These are phyloP conservation scores for Cercophora sp. DNA, from an alignment of 495 filamentous ascomycete genomes.

Conservation along the genomic window DNA sequence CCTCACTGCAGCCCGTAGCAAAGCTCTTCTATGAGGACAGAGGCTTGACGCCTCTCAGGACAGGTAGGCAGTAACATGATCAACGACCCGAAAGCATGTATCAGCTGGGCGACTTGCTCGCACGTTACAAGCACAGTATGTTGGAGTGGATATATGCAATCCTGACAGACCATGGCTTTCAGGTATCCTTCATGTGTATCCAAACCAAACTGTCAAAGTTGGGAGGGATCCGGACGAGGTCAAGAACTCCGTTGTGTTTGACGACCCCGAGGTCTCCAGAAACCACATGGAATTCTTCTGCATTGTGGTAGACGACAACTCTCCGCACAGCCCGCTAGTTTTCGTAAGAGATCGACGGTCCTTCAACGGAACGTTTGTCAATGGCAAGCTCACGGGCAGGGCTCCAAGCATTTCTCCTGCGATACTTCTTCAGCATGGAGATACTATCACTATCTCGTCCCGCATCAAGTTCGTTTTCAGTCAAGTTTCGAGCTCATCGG, in stretches of 20 bases:
- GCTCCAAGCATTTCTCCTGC: conserved; percentile 24
- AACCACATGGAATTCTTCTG: conserved; percentile 61
- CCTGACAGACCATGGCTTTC: neutral
- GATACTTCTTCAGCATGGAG: conserved; percentile 53
- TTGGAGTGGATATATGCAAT: too few relatives aligned
- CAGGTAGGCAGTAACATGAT: too few relatives aligned
- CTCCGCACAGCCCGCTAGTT: conserved; percentile 44
- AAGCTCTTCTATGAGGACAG: conserved; percentile 14
- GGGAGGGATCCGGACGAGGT: conserved; percentile 30
- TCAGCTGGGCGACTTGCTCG: neutral
- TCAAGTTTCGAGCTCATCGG: conserved; percentile 5
- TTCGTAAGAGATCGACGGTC: conserved; percentile 60
- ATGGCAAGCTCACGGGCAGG: conserved; percentile 42
- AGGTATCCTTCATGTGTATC: conserved; percentile 21
- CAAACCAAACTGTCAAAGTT: conserved; percentile 29
- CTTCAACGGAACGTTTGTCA: conserved; percentile 53
- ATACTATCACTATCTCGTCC: conserved; percentile 43
- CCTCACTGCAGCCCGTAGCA: conserved; percentile 6
- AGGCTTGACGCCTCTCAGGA: conserved; percentile 6
- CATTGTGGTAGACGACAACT: conserved; percentile 43
- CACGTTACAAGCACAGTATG: neutral
- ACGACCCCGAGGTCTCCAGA: conserved; percentile 49
- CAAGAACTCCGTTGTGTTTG: conserved; percentile 39
- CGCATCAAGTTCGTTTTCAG: conserved; percentile 33
- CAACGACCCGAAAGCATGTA: too few relatives aligned